Conservation (phyloP, 495 filamentous ascomycete genomes). For the Neurospora tetraspora region DNA sequence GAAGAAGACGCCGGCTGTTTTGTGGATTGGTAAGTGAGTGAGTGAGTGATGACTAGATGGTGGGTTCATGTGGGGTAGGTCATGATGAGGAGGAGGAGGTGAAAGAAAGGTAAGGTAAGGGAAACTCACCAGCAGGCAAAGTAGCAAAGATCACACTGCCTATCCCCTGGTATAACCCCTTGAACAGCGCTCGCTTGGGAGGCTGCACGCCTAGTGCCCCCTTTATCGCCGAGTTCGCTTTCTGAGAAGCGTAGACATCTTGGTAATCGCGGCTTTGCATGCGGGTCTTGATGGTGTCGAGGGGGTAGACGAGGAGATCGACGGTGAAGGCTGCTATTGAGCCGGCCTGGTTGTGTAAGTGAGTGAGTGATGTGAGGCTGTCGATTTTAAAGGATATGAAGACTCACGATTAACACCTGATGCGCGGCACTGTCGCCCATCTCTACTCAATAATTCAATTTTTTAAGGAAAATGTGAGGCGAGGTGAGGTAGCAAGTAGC, state of each 20-base stretch:
- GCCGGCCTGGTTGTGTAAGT: constrained; percentile 47
- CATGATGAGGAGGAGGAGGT: neutral
- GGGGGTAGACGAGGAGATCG: constrained; percentile 70
- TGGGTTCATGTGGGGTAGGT: neutral
- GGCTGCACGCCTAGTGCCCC: constrained; percentile 43
- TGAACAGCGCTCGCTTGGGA: constrained; percentile 42
- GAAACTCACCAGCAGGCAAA: constrained; percentile 62
- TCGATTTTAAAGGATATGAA: no score
- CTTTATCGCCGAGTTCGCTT: constrained; percentile 26
- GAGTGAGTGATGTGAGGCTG: no score
- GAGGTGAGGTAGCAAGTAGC: no score
- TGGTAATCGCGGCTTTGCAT: constrained; percentile 66
- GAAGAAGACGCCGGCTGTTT: constrained; percentile 75
- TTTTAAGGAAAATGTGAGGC: no score
- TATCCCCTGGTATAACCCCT: constrained; percentile 79
- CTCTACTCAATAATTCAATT: no score
- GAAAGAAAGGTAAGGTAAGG: neutral
- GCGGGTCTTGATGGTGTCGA: constrained; percentile 81
- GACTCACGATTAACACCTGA: no score
- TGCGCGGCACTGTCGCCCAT: no score
- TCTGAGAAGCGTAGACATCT: constrained; percentile 42
- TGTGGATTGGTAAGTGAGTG: neutral
- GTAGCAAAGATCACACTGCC: constrained; percentile 84
- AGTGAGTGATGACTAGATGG: neutral
- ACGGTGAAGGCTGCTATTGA: constrained; percentile 70